Percentiles rank a stretch among this genome's conserved stretches.
Conservation (phyloP, 164 flowering plant species). For the Vitis rupestris region DNA sequence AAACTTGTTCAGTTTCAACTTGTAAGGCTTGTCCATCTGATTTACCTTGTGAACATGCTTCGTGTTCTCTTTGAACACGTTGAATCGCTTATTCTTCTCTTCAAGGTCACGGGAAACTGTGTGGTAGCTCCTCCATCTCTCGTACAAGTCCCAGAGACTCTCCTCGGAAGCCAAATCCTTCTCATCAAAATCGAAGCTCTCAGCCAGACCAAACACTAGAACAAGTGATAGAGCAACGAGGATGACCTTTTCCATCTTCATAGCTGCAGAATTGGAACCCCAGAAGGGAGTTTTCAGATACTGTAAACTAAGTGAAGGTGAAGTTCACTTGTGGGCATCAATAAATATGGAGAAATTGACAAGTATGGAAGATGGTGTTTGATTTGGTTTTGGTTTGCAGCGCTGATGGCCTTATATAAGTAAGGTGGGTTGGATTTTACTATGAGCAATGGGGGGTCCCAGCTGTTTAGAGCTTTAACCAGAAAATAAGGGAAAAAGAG, state of each 20-base stretch:
- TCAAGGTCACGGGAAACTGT: conserved; percentile 41
- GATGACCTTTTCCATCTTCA: conserved; percentile 28
- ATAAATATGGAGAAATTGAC: not conserved
- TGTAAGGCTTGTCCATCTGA: conserved; percentile 62
- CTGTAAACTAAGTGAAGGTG: too few relatives aligned
- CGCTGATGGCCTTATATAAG: not conserved
- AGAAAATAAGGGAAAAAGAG: conserved; percentile 18
- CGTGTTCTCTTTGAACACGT: conserved; percentile 64
- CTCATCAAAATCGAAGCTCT: conserved; percentile 56
- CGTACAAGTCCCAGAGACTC: conserved; percentile 60
- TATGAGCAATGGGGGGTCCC: not conserved
- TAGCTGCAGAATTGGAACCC: not conserved
- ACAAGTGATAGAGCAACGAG: conserved; percentile 27
- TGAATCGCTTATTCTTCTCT: conserved; percentile 63
- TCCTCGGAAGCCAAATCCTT: conserved; percentile 61
- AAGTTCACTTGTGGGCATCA: not conserved
- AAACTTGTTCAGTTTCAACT: conserved; percentile 64
- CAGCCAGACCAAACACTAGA: conserved; percentile 25
- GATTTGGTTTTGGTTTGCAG: too few relatives aligned
- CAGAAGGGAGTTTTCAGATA: too few relatives aligned
- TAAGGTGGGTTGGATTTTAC: not conserved
- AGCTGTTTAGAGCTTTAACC: conserved; percentile 2
- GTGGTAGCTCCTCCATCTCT: conserved; percentile 74
- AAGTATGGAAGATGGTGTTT: too few relatives aligned
- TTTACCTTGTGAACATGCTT: conserved; percentile 51